Evolutionary conservation across 176 grass and related monocot genomes (phyloP).

Genomic region (Carex littledalei): DNA sequence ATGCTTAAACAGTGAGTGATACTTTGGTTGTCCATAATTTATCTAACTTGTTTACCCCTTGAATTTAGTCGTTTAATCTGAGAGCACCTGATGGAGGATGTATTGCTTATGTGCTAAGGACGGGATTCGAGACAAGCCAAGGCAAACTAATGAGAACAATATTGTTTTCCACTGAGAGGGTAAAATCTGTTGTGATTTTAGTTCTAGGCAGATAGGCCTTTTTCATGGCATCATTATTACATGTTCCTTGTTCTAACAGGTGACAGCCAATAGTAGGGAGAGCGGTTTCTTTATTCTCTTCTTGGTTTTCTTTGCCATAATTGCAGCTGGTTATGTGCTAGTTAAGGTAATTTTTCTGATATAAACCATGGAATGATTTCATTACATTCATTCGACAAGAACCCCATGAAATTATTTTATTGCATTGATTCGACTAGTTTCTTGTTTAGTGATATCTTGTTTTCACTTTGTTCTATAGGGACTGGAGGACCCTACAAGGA

Average conservation of each 20-base stretch:
- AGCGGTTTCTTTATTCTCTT: slow-evolving; percentile 97
- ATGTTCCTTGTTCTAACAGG: slow-evolving; percentile 47
- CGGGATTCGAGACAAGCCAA: slow-evolving; percentile 99
- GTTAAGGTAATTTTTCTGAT: slow-evolving; percentile 55
- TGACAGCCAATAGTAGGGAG: slow-evolving; percentile 96
- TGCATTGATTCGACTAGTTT: background rate
- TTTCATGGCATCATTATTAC: slow-evolving; percentile 17
- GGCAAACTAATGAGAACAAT: slow-evolving; percentile 99
- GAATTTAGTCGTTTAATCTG: slow-evolving; percentile 65
- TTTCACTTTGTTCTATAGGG: slow-evolving; percentile 41
- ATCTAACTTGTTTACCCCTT: slow-evolving; percentile 40
- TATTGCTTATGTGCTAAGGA: slow-evolving; percentile 87
- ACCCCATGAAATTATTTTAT: background rate
- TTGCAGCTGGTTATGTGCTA: slow-evolving; percentile 95
- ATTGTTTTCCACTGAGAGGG: slow-evolving; percentile 98
- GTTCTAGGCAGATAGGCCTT: background rate
- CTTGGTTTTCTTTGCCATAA: slow-evolving; percentile 97
- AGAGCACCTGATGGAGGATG: slow-evolving; percentile 94
- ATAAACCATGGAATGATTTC: background rate
- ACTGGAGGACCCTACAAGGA: slow-evolving; percentile 96
- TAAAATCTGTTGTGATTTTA: slow-evolving; percentile 37
- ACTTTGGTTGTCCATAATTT: slow-evolving; percentile 15
- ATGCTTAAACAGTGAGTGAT: background rate
- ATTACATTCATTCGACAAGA: background rate
- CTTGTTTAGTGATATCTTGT: slow-evolving; percentile 19